Conservation (phyloP, 169 alveolate species). For the Cryptosporidium ubiquitum region DNA sequence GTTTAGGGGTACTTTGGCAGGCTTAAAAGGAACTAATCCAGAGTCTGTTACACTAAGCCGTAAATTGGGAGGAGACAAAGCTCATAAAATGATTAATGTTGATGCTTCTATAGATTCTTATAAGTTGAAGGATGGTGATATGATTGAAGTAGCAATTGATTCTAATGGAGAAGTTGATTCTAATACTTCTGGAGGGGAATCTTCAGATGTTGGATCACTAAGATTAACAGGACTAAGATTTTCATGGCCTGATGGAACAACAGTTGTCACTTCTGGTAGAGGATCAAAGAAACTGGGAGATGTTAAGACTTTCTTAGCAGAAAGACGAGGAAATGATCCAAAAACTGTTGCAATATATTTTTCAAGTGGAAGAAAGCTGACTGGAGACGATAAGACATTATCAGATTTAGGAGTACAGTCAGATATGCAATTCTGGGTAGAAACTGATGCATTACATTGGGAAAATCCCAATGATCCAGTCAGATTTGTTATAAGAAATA, state of each 20-base stretch:
- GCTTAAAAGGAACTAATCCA: constrained; percentile 64
- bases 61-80: constrained; percentile 24
- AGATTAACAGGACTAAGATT: constrained; percentile 62
- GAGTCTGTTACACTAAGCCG: constrained; percentile 53
- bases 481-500: constrained; percentile 66
- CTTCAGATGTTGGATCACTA: constrained; percentile 5
- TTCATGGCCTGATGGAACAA: constrained; percentile 72
- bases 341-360: constrained; percentile 62
- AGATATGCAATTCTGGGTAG: constrained; percentile 74
- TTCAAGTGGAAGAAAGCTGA: constrained; percentile 54
- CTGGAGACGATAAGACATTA: constrained; percentile 55
- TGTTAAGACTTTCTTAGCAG: constrained; percentile 53
- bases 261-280: constrained; percentile 64
- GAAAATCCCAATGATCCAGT: constrained; percentile 69
- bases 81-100: constrained; percentile 43
- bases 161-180: constrained; percentile 45
- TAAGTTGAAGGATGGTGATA: constrained; percentile 65
- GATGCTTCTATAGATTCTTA: constrained; percentile 64
- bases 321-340: constrained; percentile 57
- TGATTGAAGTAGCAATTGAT: constrained; percentile 32
- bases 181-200: background rate
- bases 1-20: constrained; percentile 68
- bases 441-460: constrained; percentile 60
- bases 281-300: constrained; percentile 48
- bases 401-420: constrained; percentile 53